Base-by-base conservation (phyloP, 1,139 yeast species). In the Blastobotrys arbuscula region DNA sequence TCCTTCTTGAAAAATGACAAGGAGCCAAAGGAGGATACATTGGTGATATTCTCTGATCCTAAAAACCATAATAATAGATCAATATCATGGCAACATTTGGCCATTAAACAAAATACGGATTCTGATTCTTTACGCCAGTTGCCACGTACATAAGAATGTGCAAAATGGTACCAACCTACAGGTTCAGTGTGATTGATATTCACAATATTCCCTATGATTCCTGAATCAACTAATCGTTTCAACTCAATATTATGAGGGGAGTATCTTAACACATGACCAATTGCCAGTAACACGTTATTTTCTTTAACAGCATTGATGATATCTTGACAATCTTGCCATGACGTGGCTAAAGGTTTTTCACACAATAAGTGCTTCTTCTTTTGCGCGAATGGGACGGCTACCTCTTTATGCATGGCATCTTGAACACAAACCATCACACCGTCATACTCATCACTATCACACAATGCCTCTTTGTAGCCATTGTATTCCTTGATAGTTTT, bases 111-210 rank as follows among this genome's bases (percentile, higher is more conserved):
- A 45, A 60, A 60, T 13, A 60, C 53, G 13, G 60, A 50, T n/a
- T 53, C 50, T 8, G 50, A 53, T 30, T 53, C 53, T 15, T 53
- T 45, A 18, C 59, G 50, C 65, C 65, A 61, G 46, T 61, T 58
- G 15, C 65, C 65, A 13, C 65, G 59, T n/a, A 61, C 65, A 49
- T 58, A 61, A 12, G 64, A 60, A 45, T 61, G 65, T 1, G 65
- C 63, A 53, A 59, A 61, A 44, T 61, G 65, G 48, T 51, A 58
- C 59, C 59, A 59, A 2, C 65, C 65, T 2, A 61, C 64, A 1
- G 65, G 65, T 51, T 61, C 65, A 1, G 64, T 61, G 46, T 61
- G 64, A 39, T 61, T 59, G 39, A 61, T 52, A 49, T 56, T 56
- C 39, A 61, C 48, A 39, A 61, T 56, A 9, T 58, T 57, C 6